Evolutionary conservation across 805 yeast species (phyloP), one percentile per base, ranked within the genome.

Genomic region (Wickerhamiella cacticola): DNA sequence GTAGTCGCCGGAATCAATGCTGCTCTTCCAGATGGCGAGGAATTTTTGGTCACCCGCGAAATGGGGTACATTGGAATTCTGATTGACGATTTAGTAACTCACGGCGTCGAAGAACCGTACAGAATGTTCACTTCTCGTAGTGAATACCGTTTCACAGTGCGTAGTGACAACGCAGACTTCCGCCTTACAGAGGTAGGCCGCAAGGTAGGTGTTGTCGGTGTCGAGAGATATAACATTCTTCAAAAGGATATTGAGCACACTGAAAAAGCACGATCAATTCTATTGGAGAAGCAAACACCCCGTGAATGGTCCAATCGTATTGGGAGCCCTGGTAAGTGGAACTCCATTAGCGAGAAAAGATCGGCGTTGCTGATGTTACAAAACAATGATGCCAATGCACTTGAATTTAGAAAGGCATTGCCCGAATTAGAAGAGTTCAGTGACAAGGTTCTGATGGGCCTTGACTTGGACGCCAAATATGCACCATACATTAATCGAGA

Each of bases 61-160:
- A 89, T 87, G 60, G 96, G 95, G 1, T 88, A 85, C 57, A 73
- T 84, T 48, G 99, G 98, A 1, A 95, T 92, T 5, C 67, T 92
- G 50, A 80, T 92, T 42, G 98, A 92, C 63, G 99, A 92, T 66
- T 70, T 92, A 54, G 82, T 88, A 25, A 88, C 96, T 0, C 86
- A 86, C 62, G 99, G 98, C 16, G 95, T 92, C 1, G 84, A 80
- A 51, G 99, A 92, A 63, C 99, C 99, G 1, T 92, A 92, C 62
- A 70, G 99, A 53, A 92, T 92, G 98, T 92, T 92, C 60, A 92
- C 98, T 0, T 86, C 96, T 5, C 73, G 99, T 45, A 83, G 95
- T 0, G 99, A 92, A 62, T 92, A 86, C 62, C 71, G 98, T 60
- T 77, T 92, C 33, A 80, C 87, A 28, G 85, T 87, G 3, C 70